Base-by-base conservation (phyloP, 2,329 filamentous ascomycete species). In the Neonectria ditissima region DNA sequence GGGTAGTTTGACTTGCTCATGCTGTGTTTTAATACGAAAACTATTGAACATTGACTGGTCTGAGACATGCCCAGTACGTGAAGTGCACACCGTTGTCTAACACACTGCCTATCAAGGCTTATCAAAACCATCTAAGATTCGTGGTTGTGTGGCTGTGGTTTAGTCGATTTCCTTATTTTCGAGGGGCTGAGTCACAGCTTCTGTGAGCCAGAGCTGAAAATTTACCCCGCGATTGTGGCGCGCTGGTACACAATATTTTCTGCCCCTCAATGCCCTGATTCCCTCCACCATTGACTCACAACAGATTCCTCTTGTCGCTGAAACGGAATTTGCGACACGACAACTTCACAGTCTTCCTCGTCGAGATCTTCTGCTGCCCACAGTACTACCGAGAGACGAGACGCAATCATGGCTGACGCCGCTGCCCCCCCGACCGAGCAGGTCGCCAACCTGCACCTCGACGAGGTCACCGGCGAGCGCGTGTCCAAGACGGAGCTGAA, bases 391-490 rank as follows among this genome's bases (percentile, higher is more conserved):
- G 55, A 67, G 55, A 54, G 58, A 55, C 62, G 62, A 69, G 48
- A 67, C 72, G 61, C 65, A 72, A 74, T 52, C 64, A 74, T 74
- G 71, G 73, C 77, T 62, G 75, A 74, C 66, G 74, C 75, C 62
- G 75, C 77, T 69, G 77, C 72, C 55, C 72, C 72, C 47, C 72
- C 81, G 48, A 81, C 82, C 57, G 82, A 82, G 68, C 85, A 87
- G 69, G 80, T 90, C 70, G 87, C 87, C 75, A 93, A 95, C 82
- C 86, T 97, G 72, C 87, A 94, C 80, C 87, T 96, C 54, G 96
- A 99, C 80, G 93, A 97, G 76, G 93, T 94, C 68, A 98, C 96
- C 14, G 96, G 96, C 75, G 96, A 99, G 83, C 90, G 81, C 80
- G 78, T 91, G 65, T 94, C 92, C 83, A 94, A 94, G 89, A 88